These are phyloP conservation scores for Fistulifera pelliculosa DNA, from an alignment of 108 stramenopile genomes.

Conservation along the genomic window DNA sequence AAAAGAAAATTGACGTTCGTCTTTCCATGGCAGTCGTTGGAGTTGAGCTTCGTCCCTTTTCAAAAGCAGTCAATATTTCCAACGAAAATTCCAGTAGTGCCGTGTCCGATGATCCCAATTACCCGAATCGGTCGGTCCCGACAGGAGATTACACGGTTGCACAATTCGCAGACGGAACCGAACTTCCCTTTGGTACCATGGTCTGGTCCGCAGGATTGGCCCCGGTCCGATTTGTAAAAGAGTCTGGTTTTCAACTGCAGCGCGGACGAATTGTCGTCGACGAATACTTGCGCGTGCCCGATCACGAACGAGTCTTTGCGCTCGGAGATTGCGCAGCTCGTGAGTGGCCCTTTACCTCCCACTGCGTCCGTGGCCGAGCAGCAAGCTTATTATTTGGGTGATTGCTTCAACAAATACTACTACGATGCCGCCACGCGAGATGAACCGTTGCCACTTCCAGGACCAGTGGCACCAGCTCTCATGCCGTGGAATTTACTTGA, in stretches of 20 bases:
- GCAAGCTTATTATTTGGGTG: slow-evolving; percentile 73
- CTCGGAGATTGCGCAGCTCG: slow-evolving; percentile 78
- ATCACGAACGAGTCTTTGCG: slow-evolving; percentile 83
- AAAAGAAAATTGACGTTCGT: slow-evolving; percentile 68
- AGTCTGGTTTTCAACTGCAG: neutral
- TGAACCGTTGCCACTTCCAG: slow-evolving; percentile 37
- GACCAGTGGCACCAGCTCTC: slow-evolving; percentile 30
- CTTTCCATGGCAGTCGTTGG: slow-evolving; percentile 66
- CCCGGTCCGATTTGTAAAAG: slow-evolving; percentile 26
- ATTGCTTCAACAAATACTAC: slow-evolving; percentile 9
- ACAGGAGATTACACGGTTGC: slow-evolving; percentile 14
- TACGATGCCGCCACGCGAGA: slow-evolving; percentile 7
- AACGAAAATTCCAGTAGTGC: neutral
- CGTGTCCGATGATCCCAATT: slow-evolving; percentile 1
- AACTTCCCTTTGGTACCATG: slow-evolving; percentile 81
- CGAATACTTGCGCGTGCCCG: slow-evolving; percentile 78
- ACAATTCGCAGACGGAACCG: slow-evolving; percentile 64
- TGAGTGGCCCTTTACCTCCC: slow-evolving; percentile 53
- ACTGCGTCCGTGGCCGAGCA: slow-evolving; percentile 88
- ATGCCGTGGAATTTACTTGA: slow-evolving; percentile 33
- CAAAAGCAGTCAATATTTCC: neutral
- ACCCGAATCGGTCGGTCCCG: slow-evolving; percentile 18
- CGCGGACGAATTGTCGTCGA: slow-evolving; percentile 73
- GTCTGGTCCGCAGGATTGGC: slow-evolving; percentile 89
- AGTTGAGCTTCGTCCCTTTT: slow-evolving; percentile 8